These are phyloP conservation scores for Sporormia fimetaria DNA, from an alignment of 495 filamentous ascomycete genomes.

Conservation along the genomic window DNA sequence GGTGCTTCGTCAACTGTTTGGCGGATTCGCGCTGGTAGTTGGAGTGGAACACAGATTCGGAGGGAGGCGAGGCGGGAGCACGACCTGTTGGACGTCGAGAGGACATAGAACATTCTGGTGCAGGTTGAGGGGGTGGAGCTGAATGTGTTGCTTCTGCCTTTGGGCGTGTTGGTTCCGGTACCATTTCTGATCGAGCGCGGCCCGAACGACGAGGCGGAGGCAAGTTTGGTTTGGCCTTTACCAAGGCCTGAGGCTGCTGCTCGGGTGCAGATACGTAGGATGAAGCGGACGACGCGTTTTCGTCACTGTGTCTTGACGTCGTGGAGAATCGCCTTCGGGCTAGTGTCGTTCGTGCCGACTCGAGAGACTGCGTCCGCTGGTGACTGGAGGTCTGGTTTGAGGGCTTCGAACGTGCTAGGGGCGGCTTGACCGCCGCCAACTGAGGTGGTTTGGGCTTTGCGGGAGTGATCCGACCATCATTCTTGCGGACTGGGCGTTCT, in stretches of 20 bases:
- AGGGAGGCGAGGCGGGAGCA: constrained; percentile 6
- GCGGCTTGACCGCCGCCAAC: constrained; percentile 4
- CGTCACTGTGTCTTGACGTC: constrained; percentile 11
- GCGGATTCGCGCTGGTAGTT: constrained; percentile 27
- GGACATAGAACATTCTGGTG: too few relatives aligned
- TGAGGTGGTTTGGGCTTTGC: constrained; percentile 11
- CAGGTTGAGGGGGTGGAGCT: background rate
- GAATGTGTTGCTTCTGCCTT: background rate
- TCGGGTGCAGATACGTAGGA: constrained; percentile 22
- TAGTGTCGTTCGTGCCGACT: constrained; percentile 1
- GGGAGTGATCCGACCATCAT: background rate
- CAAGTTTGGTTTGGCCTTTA: constrained; percentile 19
- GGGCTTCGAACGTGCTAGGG: constrained; percentile 3
- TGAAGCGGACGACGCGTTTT: constrained; percentile 18
- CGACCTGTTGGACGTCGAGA: too few relatives aligned
- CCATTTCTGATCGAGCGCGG: constrained; percentile 1
- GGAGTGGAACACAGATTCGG: constrained; percentile 12
- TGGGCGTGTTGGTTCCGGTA: background rate
- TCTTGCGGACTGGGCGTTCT: background rate
- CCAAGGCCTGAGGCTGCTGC: constrained; percentile 9
- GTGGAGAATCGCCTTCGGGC: constrained; percentile 3
- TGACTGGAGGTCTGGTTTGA: constrained; percentile 4
- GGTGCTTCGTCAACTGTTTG: constrained; percentile 27
- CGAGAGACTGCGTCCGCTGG: constrained; percentile 4
- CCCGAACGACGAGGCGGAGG: constrained; percentile 26